Evolutionary conservation across 768 basidiomycete genomes (phyloP).

Genomic region (Kwoniella sp.): DNA sequence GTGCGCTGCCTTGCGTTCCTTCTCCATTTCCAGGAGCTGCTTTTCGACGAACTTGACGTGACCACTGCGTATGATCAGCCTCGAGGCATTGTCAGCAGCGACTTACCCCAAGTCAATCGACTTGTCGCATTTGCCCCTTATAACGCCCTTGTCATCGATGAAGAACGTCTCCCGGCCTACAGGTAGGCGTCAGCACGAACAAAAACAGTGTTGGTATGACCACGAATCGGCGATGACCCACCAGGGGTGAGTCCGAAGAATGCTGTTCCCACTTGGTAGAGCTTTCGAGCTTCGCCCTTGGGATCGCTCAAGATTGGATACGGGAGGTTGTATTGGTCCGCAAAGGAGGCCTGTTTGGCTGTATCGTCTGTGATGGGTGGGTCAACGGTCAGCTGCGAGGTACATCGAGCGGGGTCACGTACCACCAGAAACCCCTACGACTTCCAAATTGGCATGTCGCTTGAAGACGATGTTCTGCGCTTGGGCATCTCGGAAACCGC

Average conservation of each 20-base stretch:
- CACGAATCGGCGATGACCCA: too few relatives aligned
- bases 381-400: neutral
- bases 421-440: conserved; percentile 67
- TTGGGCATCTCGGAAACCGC: conserved; percentile 74
- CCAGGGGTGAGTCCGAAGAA: conserved; percentile 62
- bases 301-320: conserved; percentile 75
- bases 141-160: conserved; percentile 65
- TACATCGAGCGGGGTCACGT: conserved; percentile 1
- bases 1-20: neutral
- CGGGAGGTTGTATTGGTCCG: conserved; percentile 53
- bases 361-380: conserved; percentile 56
- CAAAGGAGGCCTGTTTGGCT: conserved; percentile 69
- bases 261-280: conserved; percentile 64
- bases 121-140: conserved; percentile 56
- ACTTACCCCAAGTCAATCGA: conserved; percentile 16
- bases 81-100: neutral
- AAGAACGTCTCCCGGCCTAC: conserved; percentile 65
- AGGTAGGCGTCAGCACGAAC: conserved; percentile 36
- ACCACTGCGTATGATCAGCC: conserved; percentile 48
- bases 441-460: conserved; percentile 57
- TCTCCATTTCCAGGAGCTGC: conserved; percentile 53
- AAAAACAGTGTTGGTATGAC: too few relatives aligned
- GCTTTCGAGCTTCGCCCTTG: conserved; percentile 60
- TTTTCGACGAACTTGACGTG: conserved; percentile 70
- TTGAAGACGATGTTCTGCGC: conserved; percentile 61